A percentile compares a stretch with the other conserved stretches of the same genome.
Conservation (phyloP, 2,329 filamentous ascomycete species). For the Aspergillus pseudonomiae region DNA sequence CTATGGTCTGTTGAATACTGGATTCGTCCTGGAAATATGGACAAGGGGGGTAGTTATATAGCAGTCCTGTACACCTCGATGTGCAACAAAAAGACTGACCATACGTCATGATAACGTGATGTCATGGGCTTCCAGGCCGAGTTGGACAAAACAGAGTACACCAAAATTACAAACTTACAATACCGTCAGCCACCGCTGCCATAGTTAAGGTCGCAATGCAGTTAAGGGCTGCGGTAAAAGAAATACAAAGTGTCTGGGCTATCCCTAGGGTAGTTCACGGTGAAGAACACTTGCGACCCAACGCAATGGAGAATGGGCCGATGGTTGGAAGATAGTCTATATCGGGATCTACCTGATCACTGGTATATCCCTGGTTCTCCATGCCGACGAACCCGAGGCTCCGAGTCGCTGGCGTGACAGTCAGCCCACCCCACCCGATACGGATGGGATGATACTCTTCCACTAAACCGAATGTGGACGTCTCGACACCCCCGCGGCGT, state of each 20-base stretch:
- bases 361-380: neutral
- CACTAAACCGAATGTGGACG: constrained; percentile 18
- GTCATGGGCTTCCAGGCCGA: constrained; percentile 19
- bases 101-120: constrained; percentile 29
- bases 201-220: neutral
- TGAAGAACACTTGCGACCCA: neutral
- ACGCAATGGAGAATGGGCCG: constrained; percentile 3
- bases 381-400: constrained; percentile 5
- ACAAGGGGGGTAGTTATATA: constrained; percentile 8
- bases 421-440: constrained; percentile 10
- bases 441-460: constrained; percentile 10
- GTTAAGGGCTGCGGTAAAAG: neutral
- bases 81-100: neutral
- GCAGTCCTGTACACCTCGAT: neutral
- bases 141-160: neutral
- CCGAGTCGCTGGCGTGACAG: constrained; percentile 7
- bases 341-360: constrained; percentile 1
- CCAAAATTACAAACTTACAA: neutral
- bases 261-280: constrained; percentile 4
- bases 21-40: neutral
- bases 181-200: neutral
- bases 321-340: constrained; percentile 3
- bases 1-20: neutral
- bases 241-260: neutral
- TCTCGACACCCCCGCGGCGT: constrained; percentile 7